A percentile compares a stretch with the other conserved stretches of the same genome.
phyloP scores from a whole-genome alignment of 2,329 filamentous ascomycete species.

The Colletotrichum tabaci region DNA sequence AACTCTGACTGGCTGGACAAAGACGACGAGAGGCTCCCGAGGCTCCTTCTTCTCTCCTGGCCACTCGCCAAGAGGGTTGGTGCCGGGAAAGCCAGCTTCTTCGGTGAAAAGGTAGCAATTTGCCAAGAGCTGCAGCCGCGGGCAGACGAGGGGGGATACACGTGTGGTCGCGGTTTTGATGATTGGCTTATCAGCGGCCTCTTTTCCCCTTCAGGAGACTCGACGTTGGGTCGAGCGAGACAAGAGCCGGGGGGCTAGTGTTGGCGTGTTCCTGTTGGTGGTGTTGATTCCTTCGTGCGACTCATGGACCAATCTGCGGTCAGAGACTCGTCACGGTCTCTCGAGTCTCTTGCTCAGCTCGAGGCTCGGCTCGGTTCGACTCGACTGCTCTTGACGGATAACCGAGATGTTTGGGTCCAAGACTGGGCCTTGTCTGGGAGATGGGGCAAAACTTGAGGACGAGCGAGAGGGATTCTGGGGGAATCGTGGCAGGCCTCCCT shows the following conservation, averaged over 20 bases:
- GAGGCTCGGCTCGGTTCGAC: background rate
- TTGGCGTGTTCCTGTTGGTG: background rate
- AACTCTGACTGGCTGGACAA: slow-evolving; percentile 28
- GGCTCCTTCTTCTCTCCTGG: background rate
- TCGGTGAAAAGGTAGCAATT: slow-evolving; percentile 36
- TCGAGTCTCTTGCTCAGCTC: slow-evolving; percentile 1
- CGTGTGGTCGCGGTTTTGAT: slow-evolving; percentile 31
- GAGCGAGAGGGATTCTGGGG: background rate
- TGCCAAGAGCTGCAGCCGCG: slow-evolving; percentile 27
- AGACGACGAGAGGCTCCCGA: slow-evolving; percentile 2
- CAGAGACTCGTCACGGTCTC: slow-evolving; percentile 31
- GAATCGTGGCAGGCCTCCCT: background rate
- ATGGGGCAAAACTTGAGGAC: background rate
- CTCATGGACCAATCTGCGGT: slow-evolving; percentile 24
- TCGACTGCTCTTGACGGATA: slow-evolving; percentile 1
- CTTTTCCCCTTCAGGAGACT: slow-evolving; percentile 32
- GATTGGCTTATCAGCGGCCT: slow-evolving; percentile 41
- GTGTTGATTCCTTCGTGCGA: slow-evolving; percentile 11
- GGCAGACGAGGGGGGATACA: slow-evolving; percentile 30
- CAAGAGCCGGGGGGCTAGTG: background rate
- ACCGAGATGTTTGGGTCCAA: background rate
- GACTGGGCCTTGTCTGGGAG: background rate
- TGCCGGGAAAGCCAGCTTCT: slow-evolving; percentile 35
- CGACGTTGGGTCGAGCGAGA: background rate
- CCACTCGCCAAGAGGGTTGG: slow-evolving; percentile 25